Percentiles rank a stretch among this genome's conserved stretches.
These are phyloP conservation scores for Pythium dissotocum DNA, from an alignment of 352 stramenopile genomes.

Conservation along the genomic window DNA sequence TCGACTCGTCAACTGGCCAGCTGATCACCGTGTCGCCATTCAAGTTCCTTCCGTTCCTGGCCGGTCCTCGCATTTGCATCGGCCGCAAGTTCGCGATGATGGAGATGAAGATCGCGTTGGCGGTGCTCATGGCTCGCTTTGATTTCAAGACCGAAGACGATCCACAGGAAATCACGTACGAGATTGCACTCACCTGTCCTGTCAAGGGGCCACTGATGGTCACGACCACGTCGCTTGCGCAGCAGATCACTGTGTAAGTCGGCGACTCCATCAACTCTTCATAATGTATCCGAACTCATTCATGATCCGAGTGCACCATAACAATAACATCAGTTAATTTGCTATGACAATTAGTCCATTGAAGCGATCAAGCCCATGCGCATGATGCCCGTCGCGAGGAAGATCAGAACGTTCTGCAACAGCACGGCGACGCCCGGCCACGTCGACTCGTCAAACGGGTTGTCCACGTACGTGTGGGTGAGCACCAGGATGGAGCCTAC, in stretches of 20 bases:
- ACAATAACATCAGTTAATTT: no score
- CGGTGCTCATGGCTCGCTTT: conserved; percentile 49
- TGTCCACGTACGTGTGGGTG: conserved; percentile 61
- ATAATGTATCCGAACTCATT: no score
- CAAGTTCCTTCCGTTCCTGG: conserved; percentile 47
- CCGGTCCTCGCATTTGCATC: conserved; percentile 58
- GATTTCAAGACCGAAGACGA: conserved; percentile 48
- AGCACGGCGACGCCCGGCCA: conserved; percentile 62
- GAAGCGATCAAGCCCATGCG: conserved; percentile 44
- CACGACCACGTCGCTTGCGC: conserved; percentile 2
- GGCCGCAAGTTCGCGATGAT: conserved; percentile 54
- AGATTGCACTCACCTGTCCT: conserved; percentile 42
- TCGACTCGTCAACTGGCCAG: conserved; percentile 25
- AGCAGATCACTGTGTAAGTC: neutral
- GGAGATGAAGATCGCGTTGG: conserved; percentile 63
- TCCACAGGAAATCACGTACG: conserved; percentile 47
- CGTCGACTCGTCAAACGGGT: conserved; percentile 50
- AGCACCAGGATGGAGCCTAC: conserved; percentile 57
- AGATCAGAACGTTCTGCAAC: conserved; percentile 61
- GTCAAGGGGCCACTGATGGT: conserved; percentile 38
- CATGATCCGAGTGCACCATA: no score
- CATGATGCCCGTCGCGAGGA: conserved; percentile 64
- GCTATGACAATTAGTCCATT: neutral
- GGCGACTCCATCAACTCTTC: no score
- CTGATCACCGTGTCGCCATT: conserved; percentile 29